phyloP scores from a whole-genome alignment of 805 yeast genomes.

The Candida tallmaniae region DNA sequence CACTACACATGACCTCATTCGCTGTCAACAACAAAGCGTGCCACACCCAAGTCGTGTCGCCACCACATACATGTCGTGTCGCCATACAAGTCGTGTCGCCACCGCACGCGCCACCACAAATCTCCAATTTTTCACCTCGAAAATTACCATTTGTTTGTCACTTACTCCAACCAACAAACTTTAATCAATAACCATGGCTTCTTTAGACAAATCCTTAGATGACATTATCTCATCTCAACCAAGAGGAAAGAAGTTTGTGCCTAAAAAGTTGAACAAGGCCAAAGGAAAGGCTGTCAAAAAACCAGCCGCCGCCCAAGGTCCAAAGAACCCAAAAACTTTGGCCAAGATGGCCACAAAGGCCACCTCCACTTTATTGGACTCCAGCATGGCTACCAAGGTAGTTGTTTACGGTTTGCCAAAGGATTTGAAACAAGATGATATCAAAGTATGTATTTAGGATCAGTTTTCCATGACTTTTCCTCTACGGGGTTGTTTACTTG shows the following conservation, averaged over 20 bases:
- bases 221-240: conserved; percentile 70
- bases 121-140: neutral
- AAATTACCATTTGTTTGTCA: neutral
- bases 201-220: conserved; percentile 90
- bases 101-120: no score
- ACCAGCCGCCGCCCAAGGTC: conserved; percentile 11
- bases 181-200: conserved; percentile 34
- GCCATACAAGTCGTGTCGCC: no score
- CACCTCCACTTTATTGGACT: conserved; percentile 27
- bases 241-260: conserved; percentile 10
- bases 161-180: neutral
- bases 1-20: no score
- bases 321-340: conserved; percentile 18
- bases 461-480: no score
- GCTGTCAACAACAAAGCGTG: no score
- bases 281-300: conserved; percentile 20
- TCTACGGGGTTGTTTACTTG: no score
- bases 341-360: conserved; percentile 4
- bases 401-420: conserved; percentile 82
- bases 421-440: conserved; percentile 79
- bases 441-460: conserved; percentile 73
- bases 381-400: conserved; percentile 69
- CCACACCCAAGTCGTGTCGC: no score
- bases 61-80: no score
- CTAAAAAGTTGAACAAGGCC: conserved; percentile 12